These are phyloP conservation scores for Barnettozyma sp. DNA, from an alignment of 805 yeast species.

Conservation along the genomic window DNA sequence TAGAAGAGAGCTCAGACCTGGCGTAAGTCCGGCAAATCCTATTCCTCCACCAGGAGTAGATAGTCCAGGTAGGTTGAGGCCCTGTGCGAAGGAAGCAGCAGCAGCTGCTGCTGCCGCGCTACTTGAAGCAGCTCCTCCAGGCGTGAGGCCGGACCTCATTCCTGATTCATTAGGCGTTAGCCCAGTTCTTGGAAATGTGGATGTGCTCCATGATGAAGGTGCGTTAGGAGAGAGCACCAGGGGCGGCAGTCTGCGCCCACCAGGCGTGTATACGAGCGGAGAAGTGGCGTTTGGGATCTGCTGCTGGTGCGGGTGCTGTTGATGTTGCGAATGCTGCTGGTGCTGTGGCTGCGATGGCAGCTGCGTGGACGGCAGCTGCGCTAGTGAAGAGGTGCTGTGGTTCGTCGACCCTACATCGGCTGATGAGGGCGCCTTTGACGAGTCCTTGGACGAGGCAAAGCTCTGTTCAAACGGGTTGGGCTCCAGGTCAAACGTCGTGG, in stretches of 20 bases:
- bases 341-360: too few relatives aligned
- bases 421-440: constrained; percentile 22
- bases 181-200: constrained; percentile 39
- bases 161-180: constrained; percentile 73
- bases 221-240: constrained; percentile 28
- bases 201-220: constrained; percentile 19
- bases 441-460: constrained; percentile 66
- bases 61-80: constrained; percentile 22
- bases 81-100: constrained; percentile 25
- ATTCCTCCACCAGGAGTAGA: constrained; percentile 23
- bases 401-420: constrained; percentile 4
- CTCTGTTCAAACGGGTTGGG: constrained; percentile 95
- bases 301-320: background rate
- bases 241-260: constrained; percentile 49
- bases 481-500: constrained; percentile 62
- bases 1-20: constrained; percentile 29
- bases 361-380: too few relatives aligned
- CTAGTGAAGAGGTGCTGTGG: background rate
- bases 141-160: constrained; percentile 65
- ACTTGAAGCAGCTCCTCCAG: constrained; percentile 38
- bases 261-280: constrained; percentile 47
- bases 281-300: constrained; percentile 34
- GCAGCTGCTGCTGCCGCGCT: too few relatives aligned
- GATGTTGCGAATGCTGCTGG: too few relatives aligned
- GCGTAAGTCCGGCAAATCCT: constrained; percentile 26